Percentiles rank a stretch among this genome's conserved stretches.
Evolutionary conservation across 495 filamentous ascomycete genomes (phyloP).

Genomic region (Hyaloscypha variabilis): DNA sequence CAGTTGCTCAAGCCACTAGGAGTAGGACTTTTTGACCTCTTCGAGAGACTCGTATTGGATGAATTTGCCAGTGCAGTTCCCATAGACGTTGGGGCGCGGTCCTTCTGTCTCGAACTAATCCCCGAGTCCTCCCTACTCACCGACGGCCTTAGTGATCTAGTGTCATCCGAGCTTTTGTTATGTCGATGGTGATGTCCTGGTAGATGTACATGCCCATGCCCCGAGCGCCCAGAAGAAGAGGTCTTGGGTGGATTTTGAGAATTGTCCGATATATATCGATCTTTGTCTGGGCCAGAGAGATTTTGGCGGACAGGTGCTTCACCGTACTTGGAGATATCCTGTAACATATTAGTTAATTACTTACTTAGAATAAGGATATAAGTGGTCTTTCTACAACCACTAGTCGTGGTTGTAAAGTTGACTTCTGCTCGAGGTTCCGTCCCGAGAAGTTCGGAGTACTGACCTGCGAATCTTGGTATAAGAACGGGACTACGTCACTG

Average conservation of each 20-base stretch:
- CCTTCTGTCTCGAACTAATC: constrained; percentile 24
- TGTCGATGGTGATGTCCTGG: constrained; percentile 65
- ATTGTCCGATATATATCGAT: constrained; percentile 59
- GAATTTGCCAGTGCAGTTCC: constrained; percentile 27
- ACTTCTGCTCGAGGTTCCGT: background rate
- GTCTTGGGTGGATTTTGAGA: constrained; percentile 48
- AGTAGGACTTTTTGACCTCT: constrained; percentile 55
- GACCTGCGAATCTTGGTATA: constrained; percentile 82
- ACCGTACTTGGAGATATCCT: constrained; percentile 81
- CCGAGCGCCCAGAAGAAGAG: constrained; percentile 53
- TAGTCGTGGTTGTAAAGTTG: background rate
- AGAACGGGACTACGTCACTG: constrained; percentile 92
- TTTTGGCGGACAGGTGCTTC: constrained; percentile 79
- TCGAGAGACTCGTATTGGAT: constrained; percentile 40
- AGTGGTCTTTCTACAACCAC: background rate
- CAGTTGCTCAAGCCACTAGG: constrained; percentile 31
- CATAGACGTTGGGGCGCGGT: constrained; percentile 74
- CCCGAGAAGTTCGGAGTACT: constrained; percentile 15
- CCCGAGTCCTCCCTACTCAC: constrained; percentile 72
- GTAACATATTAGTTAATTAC: constrained; percentile 28
- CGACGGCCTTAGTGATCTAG: constrained; percentile 60
- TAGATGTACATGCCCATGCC: constrained; percentile 28
- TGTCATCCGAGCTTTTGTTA: constrained; percentile 74
- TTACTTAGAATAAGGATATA: constrained; percentile 1
- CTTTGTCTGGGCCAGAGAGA: constrained; percentile 68